These are phyloP conservation scores for Musa schizocarpa DNA, from an alignment of 176 grass and related monocot species.

Conservation along the genomic window DNA sequence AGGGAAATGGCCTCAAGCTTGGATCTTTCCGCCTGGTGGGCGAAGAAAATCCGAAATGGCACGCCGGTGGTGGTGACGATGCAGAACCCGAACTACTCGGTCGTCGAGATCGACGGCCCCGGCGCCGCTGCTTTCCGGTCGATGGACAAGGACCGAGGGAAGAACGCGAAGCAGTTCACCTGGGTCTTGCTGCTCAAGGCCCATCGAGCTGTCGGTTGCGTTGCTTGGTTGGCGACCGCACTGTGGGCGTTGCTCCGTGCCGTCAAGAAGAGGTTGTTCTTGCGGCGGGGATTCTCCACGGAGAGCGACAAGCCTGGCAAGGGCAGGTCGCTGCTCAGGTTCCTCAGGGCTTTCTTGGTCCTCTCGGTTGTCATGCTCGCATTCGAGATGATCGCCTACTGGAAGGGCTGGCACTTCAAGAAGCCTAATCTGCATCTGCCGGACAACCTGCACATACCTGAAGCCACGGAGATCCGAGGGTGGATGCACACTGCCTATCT, in stretches of 20 bases:
- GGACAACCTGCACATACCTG: slow-evolving; percentile 23
- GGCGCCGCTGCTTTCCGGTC: slow-evolving; percentile 7
- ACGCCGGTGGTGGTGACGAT: slow-evolving; percentile 88
- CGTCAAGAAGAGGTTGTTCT: slow-evolving; percentile 13
- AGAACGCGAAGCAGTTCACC: slow-evolving; percentile 77
- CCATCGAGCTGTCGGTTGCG: slow-evolving; percentile 52
- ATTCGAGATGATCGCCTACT: slow-evolving; percentile 57
- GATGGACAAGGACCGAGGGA: slow-evolving; percentile 31
- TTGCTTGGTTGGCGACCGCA: slow-evolving; percentile 38
- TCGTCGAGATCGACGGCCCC: slow-evolving; percentile 26
- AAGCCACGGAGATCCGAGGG: slow-evolving; percentile 43
- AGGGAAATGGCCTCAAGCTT: slow-evolving; percentile 27
- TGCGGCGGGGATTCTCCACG: background rate
- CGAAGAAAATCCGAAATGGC: slow-evolving; percentile 47
- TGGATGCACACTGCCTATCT: slow-evolving; percentile 45
- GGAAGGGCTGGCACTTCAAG: slow-evolving; percentile 63
- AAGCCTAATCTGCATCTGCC: slow-evolving; percentile 10
- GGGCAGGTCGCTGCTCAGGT: slow-evolving; percentile 18
- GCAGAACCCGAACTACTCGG: slow-evolving; percentile 82
- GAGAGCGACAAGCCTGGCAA: slow-evolving; percentile 11
- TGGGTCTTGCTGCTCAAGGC: slow-evolving; percentile 79
- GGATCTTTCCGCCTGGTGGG: slow-evolving; percentile 45
- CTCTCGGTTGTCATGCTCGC: slow-evolving; percentile 56
- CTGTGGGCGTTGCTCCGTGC: slow-evolving; percentile 40
- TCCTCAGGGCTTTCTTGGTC: slow-evolving; percentile 50